Conservation (phyloP, 1,284 basidiomycete genomes). For the Cutaneotrichosporon cutaneum region DNA sequence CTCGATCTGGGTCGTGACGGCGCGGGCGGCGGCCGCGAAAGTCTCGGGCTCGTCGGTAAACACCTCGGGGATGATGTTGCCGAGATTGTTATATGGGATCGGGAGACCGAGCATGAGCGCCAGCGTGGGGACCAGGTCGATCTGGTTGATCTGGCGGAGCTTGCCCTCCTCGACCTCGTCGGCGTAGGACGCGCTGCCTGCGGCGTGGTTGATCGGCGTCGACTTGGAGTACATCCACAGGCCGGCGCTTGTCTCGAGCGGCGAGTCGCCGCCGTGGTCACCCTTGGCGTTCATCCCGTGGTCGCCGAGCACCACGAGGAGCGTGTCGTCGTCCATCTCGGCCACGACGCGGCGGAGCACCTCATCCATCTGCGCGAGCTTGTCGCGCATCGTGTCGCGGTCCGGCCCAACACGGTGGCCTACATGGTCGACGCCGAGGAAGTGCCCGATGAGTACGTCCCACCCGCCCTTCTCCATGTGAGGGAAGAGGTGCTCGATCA, state of each 20-base stretch:
- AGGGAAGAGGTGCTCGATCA: conserved; percentile 77
- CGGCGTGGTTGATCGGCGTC: conserved; percentile 53
- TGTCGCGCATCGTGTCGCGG: conserved; percentile 79
- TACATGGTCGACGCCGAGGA: conserved; percentile 95
- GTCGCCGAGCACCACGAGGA: conserved; percentile 89
- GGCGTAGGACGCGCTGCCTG: conserved; percentile 55
- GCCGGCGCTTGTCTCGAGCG: conserved; percentile 78
- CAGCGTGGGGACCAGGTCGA: conserved; percentile 88
- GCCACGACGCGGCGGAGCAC: conserved; percentile 70
- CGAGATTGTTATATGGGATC: conserved; percentile 94
- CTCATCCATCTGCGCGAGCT: conserved; percentile 83
- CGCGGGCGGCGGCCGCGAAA: conserved; percentile 64
- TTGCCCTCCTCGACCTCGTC: too few relatives aligned
- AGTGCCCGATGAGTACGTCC: conserved; percentile 89
- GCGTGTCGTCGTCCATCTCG: conserved; percentile 70
- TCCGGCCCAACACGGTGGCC: conserved; percentile 92
- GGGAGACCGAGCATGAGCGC: conserved; percentile 89
- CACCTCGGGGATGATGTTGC: conserved; percentile 84
- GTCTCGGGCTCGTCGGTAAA: conserved; percentile 58
- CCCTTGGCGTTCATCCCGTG: conserved; percentile 96
- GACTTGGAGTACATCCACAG: conserved; percentile 85
- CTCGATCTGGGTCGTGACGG: conserved; percentile 76
- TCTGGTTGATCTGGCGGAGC: conserved; percentile 79
- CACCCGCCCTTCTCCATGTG: conserved; percentile 65
- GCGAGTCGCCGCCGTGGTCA: conserved; percentile 91